Base-by-base conservation (phyloP, 805 yeast species). In the Kluyveromyces nonfermentans region DNA sequence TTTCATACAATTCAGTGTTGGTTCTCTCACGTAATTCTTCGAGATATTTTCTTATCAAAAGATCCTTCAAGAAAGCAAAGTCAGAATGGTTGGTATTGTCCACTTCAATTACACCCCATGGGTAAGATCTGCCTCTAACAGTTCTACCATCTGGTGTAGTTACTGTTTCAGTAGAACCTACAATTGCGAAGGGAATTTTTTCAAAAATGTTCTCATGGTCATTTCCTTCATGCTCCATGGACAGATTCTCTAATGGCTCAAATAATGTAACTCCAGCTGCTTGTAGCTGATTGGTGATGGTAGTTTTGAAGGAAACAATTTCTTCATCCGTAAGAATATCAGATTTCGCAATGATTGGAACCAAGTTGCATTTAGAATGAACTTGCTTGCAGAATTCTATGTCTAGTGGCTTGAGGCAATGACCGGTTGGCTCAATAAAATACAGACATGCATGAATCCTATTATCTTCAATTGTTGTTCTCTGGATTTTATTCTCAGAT, bases 371-470 rank as follows among this genome's bases (percentile, higher is more conserved):
- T 64, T 87, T 88, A 59, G 82, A 81, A 69, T 87, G 95, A 50
- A 93, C 78, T 61, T 79, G 78, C 60, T 82, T 81, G 86, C 93
- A 85, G 54, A 89, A 85, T 52, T 77, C 81, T 53, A 93, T 79
- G 65, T 93, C 98, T 57, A 93, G 73, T 16, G 96, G 81, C 62
- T 82, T 85, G 63, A 93, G 74, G 35, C 85, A 78, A 68, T 93
- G 98, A 48, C 96, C 97, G 20, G 97, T 89, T 54, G 98, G 98
- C 68, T 90, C 96, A 57, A 93, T 85, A 57, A 93, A 90, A 68
- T 89, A 93, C 50, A 93, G 69, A 62, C 88, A 79, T 30, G 96
- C 97, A 64, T 93, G 98, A 47, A 93, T 77, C 59, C 98, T 80
- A 58, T 81, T 76, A 67, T 93, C 98, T 46, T 69, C 73, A 50